Conservation (phyloP, 192 early-diverging fungal species). For the Jimgerdemannia flammicorona region DNA sequence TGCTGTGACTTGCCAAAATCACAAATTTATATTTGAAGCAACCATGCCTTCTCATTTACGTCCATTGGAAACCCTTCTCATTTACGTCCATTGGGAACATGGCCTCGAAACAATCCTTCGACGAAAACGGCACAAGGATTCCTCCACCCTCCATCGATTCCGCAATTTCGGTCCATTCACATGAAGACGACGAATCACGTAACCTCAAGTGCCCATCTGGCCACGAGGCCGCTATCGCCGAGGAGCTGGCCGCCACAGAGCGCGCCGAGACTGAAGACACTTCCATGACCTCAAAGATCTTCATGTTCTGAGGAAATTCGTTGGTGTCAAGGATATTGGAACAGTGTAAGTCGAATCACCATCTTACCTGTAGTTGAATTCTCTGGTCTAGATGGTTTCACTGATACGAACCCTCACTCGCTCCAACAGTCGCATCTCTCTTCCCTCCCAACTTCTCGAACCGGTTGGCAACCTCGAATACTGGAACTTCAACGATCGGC, state of each 20-base stretch:
- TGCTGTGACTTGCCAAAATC: no score
- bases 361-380: no score
- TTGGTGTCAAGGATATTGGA: constrained; percentile 66
- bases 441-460: constrained; percentile 68
- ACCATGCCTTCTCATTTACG: no score
- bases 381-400: not conserved
- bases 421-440: constrained; percentile 51
- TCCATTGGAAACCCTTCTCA: no score
- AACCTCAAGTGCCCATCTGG: not conserved
- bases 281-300: constrained; percentile 39
- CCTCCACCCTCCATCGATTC: not conserved
- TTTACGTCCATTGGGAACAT: not conserved
- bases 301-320: constrained; percentile 56
- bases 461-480: constrained; percentile 74
- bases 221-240: constrained; percentile 3
- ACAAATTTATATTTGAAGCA: no score
- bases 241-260: not conserved
- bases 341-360: constrained; percentile 31
- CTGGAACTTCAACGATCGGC: constrained; percentile 76
- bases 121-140: not conserved
- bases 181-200: not conserved
- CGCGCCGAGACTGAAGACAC: constrained; percentile 35
- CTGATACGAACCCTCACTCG: constrained; percentile 4
- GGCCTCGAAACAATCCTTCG: not conserved
- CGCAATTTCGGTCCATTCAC: not conserved